Conservation (phyloP, 495 filamentous ascomycete species). For the Melanomma pulvis-pyrius region DNA sequence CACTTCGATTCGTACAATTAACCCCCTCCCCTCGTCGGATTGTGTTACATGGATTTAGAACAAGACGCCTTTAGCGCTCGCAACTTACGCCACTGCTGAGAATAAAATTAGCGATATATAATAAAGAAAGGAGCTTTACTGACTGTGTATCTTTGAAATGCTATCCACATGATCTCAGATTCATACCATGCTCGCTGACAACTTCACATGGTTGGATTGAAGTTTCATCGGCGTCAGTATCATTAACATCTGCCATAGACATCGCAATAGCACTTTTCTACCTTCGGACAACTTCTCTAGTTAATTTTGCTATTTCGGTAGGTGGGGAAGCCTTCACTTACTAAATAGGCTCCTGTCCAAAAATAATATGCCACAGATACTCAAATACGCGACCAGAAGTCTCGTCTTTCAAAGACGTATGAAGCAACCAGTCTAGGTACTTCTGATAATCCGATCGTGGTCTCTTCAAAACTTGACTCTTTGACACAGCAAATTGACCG, state of each 20-base stretch:
- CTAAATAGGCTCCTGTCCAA: slow-evolving; percentile 36
- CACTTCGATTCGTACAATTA: too few species aligned
- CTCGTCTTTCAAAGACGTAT: slow-evolving; percentile 59
- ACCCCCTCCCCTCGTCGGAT: too few species aligned
- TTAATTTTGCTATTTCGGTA: neutral
- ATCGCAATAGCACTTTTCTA: slow-evolving; percentile 17
- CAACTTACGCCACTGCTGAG: too few species aligned
- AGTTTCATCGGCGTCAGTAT: too few species aligned
- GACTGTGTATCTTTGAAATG: too few species aligned
- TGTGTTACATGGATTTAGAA: too few species aligned
- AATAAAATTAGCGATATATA: too few species aligned
- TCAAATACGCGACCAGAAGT: slow-evolving; percentile 69
- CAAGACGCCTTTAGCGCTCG: too few species aligned
- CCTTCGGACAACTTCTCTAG: slow-evolving; percentile 15
- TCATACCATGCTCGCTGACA: too few species aligned
- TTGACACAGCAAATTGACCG: slow-evolving; percentile 68
- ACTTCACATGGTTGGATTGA: too few species aligned
- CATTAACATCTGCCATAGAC: slow-evolving; percentile 11
- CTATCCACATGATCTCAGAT: too few species aligned
- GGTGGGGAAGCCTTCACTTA: neutral
- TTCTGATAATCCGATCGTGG: slow-evolving; percentile 56
- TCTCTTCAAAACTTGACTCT: slow-evolving; percentile 53
- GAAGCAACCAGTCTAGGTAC: slow-evolving; percentile 63
- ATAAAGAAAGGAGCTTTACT: too few species aligned
- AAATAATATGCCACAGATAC: slow-evolving; percentile 73